Evolutionary conservation across 2,329 filamentous ascomycete genomes (phyloP).

Genomic region (Fusarium haematococcum): DNA sequence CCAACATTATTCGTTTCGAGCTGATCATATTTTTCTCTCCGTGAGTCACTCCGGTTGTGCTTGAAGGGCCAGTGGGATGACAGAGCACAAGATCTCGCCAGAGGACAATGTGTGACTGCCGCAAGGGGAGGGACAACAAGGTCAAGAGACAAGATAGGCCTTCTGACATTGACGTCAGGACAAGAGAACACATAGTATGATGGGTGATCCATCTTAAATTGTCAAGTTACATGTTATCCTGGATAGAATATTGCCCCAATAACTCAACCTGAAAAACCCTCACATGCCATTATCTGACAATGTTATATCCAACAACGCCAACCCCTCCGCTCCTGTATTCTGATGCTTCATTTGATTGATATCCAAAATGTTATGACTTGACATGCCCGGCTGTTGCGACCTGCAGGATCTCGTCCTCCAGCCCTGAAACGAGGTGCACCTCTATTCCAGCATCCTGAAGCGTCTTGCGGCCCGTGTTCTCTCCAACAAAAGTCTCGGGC

Average conservation of each 20-base stretch:
- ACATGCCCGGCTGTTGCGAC: constrained; percentile 87
- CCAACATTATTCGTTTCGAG: background rate
- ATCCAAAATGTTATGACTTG: constrained; percentile 17
- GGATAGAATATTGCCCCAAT: background rate
- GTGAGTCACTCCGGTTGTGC: background rate
- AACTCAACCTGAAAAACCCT: background rate
- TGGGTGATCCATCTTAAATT: background rate
- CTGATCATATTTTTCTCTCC: no score
- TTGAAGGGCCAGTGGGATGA: constrained; percentile 17
- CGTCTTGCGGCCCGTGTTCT: constrained; percentile 79
- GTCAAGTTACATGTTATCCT: background rate
- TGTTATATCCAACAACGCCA: background rate
- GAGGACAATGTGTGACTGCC: constrained; percentile 17
- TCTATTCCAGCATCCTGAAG: constrained; percentile 79
- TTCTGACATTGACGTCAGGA: background rate
- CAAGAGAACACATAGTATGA: background rate
- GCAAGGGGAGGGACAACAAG: background rate
- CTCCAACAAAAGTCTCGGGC: constrained; percentile 88
- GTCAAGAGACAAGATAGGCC: background rate
- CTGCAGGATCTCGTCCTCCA: constrained; percentile 83
- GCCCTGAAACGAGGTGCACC: constrained; percentile 77
- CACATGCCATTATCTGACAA: background rate
- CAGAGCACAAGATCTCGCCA: constrained; percentile 6
- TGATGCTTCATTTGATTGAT: background rate
- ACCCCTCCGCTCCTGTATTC: no score